phyloP scores from a whole-genome alignment of 768 basidiomycete genomes.

The Chalciporus chontae region DNA sequence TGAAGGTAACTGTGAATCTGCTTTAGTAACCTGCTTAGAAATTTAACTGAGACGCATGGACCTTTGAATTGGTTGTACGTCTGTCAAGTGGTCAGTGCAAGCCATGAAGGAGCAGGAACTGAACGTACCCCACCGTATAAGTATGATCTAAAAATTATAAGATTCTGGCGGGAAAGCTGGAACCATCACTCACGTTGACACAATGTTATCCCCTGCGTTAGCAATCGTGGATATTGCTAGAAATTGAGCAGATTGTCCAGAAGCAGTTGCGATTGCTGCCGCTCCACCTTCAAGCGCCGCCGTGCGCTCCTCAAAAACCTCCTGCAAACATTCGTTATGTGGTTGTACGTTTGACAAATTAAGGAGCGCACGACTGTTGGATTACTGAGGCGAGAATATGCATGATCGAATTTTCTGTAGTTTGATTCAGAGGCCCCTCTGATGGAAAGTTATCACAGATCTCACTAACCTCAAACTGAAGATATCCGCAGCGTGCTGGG shows the following conservation, averaged over 20 bases:
- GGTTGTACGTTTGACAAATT: not conserved
- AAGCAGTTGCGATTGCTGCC: slow-evolving; percentile 70
- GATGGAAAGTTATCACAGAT: not conserved
- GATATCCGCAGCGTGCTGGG: slow-evolving; percentile 13
- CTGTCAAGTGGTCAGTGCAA: not conserved
- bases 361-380: slow-evolving; percentile 15
- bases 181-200: slow-evolving; percentile 55
- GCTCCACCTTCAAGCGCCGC: slow-evolving; percentile 78
- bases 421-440: too few relatives aligned
- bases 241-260: slow-evolving; percentile 78
- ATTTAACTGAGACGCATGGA: not conserved
- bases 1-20: slow-evolving; percentile 14
- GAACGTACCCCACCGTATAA: slow-evolving; percentile 18
- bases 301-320: slow-evolving; percentile 76
- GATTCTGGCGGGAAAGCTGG: slow-evolving; percentile 25
- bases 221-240: slow-evolving; percentile 62
- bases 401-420: slow-evolving; percentile 5
- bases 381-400: slow-evolving; percentile 21
- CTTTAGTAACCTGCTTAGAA: not conserved
- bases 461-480: slow-evolving; percentile 11
- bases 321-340: slow-evolving; percentile 34
- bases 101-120: not conserved
- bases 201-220: slow-evolving; percentile 70
- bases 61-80: slow-evolving; percentile 22
- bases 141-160: slow-evolving; percentile 9